A percentile compares a stretch with the other conserved stretches of the same genome.
Conservation (phyloP, 805 yeast species). For the Monosporozyma solicola region DNA sequence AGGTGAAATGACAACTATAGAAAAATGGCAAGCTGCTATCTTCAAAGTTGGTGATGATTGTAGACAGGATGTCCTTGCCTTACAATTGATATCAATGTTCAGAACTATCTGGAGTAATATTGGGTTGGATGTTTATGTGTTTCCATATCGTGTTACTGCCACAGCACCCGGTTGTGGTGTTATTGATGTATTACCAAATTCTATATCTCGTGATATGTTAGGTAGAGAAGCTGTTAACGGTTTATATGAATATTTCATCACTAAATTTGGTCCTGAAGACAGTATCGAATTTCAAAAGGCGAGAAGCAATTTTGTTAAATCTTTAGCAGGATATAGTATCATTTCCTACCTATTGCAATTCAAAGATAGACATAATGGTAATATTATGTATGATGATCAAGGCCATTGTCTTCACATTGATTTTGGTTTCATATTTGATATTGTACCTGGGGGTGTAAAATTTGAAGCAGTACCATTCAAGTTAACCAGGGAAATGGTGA, state of each 20-base stretch:
- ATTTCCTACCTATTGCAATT: slow-evolving; percentile 85
- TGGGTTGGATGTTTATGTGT: slow-evolving; percentile 85
- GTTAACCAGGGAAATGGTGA: slow-evolving; percentile 90
- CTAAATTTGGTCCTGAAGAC: slow-evolving; percentile 92
- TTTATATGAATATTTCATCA: slow-evolving; percentile 78
- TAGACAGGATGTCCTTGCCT: slow-evolving; percentile 90
- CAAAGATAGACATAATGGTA: slow-evolving; percentile 97
- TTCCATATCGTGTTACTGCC: slow-evolving; percentile 92
- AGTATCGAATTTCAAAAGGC: slow-evolving; percentile 87
- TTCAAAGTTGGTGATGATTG: slow-evolving; percentile 99
- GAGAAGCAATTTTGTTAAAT: slow-evolving; percentile 83
- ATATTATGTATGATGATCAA: slow-evolving; percentile 88
- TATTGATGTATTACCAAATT: slow-evolving; percentile 92
- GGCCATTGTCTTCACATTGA: slow-evolving; percentile 96
- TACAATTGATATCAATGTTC: slow-evolving; percentile 86
- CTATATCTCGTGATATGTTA: slow-evolving; percentile 93
- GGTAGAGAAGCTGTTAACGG: slow-evolving; percentile 99
- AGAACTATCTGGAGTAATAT: slow-evolving; percentile 81
- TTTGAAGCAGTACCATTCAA: slow-evolving; percentile 98
- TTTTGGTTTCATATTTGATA: slow-evolving; percentile 97
- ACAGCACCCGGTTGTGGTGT: slow-evolving; percentile 99
- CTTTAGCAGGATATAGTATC: slow-evolving; percentile 89
- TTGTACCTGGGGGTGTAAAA: slow-evolving; percentile 97
- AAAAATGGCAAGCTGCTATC: slow-evolving; percentile 88
- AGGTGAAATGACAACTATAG: slow-evolving; percentile 39